Evolutionary conservation across 2,329 filamentous ascomycete species (phyloP), one percentile per base, ranked within the genome.

Genomic region (Paracoccidioides lutzii): DNA sequence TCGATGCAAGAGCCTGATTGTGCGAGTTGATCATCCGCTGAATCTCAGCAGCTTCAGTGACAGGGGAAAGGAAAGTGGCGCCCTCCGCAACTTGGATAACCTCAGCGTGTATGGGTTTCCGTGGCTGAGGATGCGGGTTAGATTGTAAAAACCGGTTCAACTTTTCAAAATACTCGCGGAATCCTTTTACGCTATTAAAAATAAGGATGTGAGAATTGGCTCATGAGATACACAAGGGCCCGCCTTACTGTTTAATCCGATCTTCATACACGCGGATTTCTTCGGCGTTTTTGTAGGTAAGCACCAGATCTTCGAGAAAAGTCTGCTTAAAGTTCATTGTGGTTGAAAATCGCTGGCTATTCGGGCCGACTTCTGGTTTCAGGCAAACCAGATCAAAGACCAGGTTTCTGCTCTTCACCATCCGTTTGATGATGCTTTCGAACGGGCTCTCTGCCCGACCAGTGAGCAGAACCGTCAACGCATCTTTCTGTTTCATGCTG

Each of bases 271-370:
- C 74, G 41, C 78, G 82, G 55, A 97, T 85, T 64, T 95, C 90
- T n/a, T 85, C 80, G 3, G 91, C 89, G 44, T 82, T 70, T 59
- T 78, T 81, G 72, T 97, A 97, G 33, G 91, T 97, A 71, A 89
- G 84, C 73, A 96, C 81, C 54, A 97, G 74, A 30, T 86, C 81
- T 59, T 82, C 79, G 33, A 98, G 80, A 64, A 96, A 88, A 42
- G 82, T 76, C 67, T 95, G 87, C 75, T 98, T 98, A 78, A 95
- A 98, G 32, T 81, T 75, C 84, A 96, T 93, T 3, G 93, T 98
- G 65, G 78, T 88, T 53, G 75, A 69, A 67, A 97, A 94, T 22
- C 78, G 80, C 70, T 95, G 83, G 62, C 85, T 87, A 57, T 81
- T 82, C 1, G 91, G 93, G 5, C 89, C 87, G 58, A 86, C 84